Evolutionary conservation across 2,329 filamentous ascomycete species (phyloP).

Genomic region (Akanthomyces lecanii): DNA sequence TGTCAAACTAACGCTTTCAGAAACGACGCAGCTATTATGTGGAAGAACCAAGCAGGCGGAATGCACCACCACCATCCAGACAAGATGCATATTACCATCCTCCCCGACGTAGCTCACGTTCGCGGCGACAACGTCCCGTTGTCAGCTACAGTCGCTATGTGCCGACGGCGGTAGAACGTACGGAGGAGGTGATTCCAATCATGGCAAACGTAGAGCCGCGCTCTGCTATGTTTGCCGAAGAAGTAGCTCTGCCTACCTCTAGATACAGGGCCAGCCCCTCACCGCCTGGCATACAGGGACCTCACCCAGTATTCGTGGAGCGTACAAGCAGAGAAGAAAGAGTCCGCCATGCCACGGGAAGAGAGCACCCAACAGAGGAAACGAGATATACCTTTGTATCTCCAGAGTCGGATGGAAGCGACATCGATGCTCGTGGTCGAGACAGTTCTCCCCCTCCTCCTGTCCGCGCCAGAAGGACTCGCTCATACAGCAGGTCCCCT

Average conservation of each 20-base stretch:
- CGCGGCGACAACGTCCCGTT: background rate
- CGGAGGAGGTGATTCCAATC: background rate
- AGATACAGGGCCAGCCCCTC: constrained; percentile 1
- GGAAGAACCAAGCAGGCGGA: background rate
- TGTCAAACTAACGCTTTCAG: background rate
- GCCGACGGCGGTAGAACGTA: background rate
- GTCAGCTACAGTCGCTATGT: background rate
- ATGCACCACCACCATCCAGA: background rate
- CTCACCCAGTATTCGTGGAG: background rate
- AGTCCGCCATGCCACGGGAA: background rate
- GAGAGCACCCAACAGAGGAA: background rate
- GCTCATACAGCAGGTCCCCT: background rate
- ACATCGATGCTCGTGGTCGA: background rate
- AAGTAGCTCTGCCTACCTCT: background rate
- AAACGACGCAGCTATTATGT: background rate
- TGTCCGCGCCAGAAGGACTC: background rate
- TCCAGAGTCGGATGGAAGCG: background rate
- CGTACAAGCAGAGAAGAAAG: background rate
- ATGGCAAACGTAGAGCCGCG: background rate
- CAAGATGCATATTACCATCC: background rate
- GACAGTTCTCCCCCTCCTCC: background rate
- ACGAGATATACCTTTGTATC: background rate
- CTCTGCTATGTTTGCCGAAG: background rate
- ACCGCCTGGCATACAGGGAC: background rate
- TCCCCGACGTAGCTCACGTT: background rate